Conservation (phyloP, 805 yeast species). For the Ogataea pini region DNA sequence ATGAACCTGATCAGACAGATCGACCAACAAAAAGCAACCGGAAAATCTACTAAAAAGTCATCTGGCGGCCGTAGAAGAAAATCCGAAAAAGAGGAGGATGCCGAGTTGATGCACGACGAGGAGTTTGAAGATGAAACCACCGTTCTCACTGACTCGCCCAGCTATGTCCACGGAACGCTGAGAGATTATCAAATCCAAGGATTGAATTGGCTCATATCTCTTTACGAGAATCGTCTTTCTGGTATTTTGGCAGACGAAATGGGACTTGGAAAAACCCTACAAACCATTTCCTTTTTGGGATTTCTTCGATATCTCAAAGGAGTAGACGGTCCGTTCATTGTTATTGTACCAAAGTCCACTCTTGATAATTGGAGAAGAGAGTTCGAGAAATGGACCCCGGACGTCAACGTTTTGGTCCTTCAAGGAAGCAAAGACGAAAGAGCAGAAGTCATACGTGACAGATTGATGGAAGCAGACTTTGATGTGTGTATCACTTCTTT, state of each 20-base stretch:
- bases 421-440: conserved; percentile 92
- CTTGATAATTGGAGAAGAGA: conserved; percentile 96
- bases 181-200: conserved; percentile 96
- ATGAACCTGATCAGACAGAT: conserved; percentile 58
- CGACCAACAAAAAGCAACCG: conserved; percentile 49
- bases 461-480: conserved; percentile 70
- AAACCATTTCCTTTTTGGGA: conserved; percentile 90
- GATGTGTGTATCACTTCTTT: conserved; percentile 91
- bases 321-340: conserved; percentile 86
- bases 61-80: conserved; percentile 62
- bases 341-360: conserved; percentile 94
- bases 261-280: conserved; percentile 97
- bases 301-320: conserved; percentile 76
- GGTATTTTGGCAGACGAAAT: conserved; percentile 97
- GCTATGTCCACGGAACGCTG: conserved; percentile 70
- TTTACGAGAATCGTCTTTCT: conserved; percentile 83
- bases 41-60: conserved; percentile 27
- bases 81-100: conserved; percentile 95
- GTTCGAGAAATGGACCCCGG: conserved; percentile 95
- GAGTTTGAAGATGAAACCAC: conserved; percentile 64
- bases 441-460: conserved; percentile 53
- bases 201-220: conserved; percentile 87
- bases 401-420: conserved; percentile 77
- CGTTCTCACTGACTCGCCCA: conserved; percentile 84
- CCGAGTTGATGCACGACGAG: conserved; percentile 83